Conservation (phyloP, 129 eudicot species). For the Flaveria trinervia region DNA sequence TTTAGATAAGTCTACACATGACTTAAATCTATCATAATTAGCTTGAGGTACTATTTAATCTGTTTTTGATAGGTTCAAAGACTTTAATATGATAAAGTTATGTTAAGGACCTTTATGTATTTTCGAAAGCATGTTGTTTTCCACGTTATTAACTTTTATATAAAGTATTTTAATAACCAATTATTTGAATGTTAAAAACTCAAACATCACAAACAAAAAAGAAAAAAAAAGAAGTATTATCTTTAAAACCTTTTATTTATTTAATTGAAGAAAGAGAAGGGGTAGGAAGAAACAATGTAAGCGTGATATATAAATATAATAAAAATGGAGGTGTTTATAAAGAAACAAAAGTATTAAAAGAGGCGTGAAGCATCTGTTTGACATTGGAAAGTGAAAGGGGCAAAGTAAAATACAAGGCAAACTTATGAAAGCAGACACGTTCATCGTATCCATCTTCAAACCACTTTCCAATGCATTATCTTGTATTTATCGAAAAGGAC, state of each 20-base stretch:
- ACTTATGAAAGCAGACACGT: constrained; percentile 29
- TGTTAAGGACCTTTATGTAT: too few relatives aligned
- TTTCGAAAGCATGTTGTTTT: too few relatives aligned
- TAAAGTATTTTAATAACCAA: not conserved
- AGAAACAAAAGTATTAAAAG: constrained; percentile 26
- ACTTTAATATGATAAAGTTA: not conserved
- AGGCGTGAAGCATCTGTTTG: constrained; percentile 48
- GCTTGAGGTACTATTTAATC: too few relatives aligned
- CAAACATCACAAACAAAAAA: not conserved
- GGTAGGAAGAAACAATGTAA: constrained; percentile 1
- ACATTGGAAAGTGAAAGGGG: constrained; percentile 38
- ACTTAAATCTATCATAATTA: too few relatives aligned
- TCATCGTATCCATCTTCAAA: constrained; percentile 31
- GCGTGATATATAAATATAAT: constrained; percentile 8
- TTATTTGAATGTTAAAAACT: not conserved
- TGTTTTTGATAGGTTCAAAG: too few relatives aligned
- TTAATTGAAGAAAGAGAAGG: not conserved
- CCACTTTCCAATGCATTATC: constrained; percentile 34
- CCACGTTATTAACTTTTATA: too few relatives aligned
- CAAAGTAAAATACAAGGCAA: constrained; percentile 40
- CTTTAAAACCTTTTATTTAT: not conserved
- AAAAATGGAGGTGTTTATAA: not conserved
- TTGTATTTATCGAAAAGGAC: constrained; percentile 32
- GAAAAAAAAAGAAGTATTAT: not conserved
- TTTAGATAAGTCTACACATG: too few relatives aligned